Conservation (phyloP, 2,329 filamentous ascomycete genomes). For the Phyllachora maydis region DNA sequence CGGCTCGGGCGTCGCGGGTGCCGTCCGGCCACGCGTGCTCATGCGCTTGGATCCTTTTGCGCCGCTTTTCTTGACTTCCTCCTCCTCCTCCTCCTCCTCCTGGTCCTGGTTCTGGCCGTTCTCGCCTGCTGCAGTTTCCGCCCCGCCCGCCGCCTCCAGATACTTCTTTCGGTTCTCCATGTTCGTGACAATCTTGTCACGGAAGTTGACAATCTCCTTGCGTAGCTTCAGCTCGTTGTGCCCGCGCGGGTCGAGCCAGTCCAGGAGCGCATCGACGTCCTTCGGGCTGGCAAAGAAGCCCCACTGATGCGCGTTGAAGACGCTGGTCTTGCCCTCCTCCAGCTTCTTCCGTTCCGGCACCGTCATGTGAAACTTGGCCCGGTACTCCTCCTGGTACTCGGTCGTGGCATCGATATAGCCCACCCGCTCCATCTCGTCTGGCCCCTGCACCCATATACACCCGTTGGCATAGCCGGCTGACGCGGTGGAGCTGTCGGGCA, state of each 20-base stretch:
- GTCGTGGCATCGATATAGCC: constrained; percentile 66
- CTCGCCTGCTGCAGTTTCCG: too few relatives aligned
- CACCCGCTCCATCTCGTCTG: constrained; percentile 67
- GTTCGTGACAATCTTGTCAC: constrained; percentile 52
- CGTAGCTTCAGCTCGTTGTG: constrained; percentile 70
- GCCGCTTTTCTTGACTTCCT: constrained; percentile 13
- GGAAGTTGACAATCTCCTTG: constrained; percentile 66
- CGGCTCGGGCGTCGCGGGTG: constrained; percentile 22
- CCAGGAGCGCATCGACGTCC: constrained; percentile 57
- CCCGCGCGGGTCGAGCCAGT: constrained; percentile 77
- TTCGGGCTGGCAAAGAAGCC: constrained; percentile 73
- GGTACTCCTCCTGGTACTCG: constrained; percentile 56
- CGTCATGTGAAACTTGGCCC: constrained; percentile 58
- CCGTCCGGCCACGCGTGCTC: constrained; percentile 19
- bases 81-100: constrained; percentile 17
- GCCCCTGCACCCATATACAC: constrained; percentile 89
- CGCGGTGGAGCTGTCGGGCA: constrained; percentile 75
- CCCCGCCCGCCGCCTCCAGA: constrained; percentile 32
- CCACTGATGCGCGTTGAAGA: constrained; percentile 67
- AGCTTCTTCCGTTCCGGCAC: constrained; percentile 65
- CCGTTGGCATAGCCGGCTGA: constrained; percentile 81
- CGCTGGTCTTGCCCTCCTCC: constrained; percentile 68
- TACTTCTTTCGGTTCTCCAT: constrained; percentile 70
- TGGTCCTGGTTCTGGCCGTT: too few relatives aligned
- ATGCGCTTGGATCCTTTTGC: constrained; percentile 15